phyloP scores from a whole-genome alignment of 441 rosid genomes.

The Pelargonium fulgidum region DNA sequence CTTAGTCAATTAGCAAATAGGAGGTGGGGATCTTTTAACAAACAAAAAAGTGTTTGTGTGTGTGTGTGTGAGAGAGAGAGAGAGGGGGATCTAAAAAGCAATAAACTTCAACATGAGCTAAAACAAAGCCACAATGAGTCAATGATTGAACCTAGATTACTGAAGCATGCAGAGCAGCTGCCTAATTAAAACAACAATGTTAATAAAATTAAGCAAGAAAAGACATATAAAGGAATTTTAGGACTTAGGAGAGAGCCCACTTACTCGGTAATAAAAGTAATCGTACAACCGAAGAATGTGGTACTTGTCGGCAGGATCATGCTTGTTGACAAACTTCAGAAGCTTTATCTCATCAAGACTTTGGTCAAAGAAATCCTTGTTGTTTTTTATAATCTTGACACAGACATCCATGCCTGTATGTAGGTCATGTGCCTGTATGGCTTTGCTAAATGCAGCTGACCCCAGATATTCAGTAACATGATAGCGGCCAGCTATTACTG shows the following conservation, averaged over 20 bases:
- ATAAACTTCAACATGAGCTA: too few relatives aligned
- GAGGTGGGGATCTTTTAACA: too few relatives aligned
- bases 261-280: conserved; percentile 89
- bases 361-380: conserved; percentile 98
- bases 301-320: conserved; percentile 93
- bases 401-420: conserved; percentile 96
- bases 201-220: background rate
- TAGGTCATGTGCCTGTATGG: conserved; percentile 96
- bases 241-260: conserved; percentile 23
- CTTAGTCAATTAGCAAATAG: too few relatives aligned
- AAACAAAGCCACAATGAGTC: too few relatives aligned
- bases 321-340: conserved; percentile 90
- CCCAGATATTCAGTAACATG: conserved; percentile 98
- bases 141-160: too few relatives aligned
- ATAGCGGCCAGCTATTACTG: conserved; percentile 89
- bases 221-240: background rate
- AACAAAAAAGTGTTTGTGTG: too few relatives aligned
- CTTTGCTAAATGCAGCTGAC: conserved; percentile 97
- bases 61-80: too few relatives aligned
- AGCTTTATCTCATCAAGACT: conserved; percentile 99
- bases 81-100: too few relatives aligned
- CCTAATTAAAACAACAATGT: too few relatives aligned
- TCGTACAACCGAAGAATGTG: conserved; percentile 88
- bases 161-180: too few relatives aligned
- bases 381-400: conserved; percentile 90